Conservation (phyloP, 345 rosid species). For the Bruguiera gymnorhiza region DNA sequence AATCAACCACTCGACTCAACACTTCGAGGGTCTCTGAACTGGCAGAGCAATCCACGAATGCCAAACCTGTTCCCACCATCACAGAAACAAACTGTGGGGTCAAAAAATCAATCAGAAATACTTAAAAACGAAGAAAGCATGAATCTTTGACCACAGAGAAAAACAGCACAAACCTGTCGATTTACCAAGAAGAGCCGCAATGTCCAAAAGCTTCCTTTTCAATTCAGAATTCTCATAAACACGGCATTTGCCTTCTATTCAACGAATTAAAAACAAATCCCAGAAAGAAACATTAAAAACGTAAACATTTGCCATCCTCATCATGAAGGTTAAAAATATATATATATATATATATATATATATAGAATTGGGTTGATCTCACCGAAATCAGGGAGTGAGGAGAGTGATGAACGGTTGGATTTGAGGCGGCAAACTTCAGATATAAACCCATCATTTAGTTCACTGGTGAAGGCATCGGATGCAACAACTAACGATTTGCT, state of each 20-base stretch:
- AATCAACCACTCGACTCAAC: conserved; percentile 49
- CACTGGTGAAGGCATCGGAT: conserved; percentile 41
- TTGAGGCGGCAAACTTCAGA: conserved; percentile 60
- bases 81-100: conserved; percentile 13
- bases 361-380: not conserved
- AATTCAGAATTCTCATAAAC: conserved; percentile 41
- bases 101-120: too few relatives aligned
- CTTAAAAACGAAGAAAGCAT: too few relatives aligned
- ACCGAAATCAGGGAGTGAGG: conserved; percentile 42
- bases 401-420: conserved; percentile 49
- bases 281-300: not conserved
- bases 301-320: not conserved
- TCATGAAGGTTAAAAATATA: not conserved
- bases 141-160: not conserved
- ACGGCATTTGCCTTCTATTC: conserved; percentile 34
- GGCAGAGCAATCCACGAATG: conserved; percentile 83
- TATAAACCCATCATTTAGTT: conserved; percentile 52
- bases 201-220: conserved; percentile 36
- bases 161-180: conserved; percentile 55
- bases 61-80: conserved; percentile 52
- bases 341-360: too few relatives aligned
- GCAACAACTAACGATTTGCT: conserved; percentile 58
- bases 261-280: not conserved
- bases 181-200: conserved; percentile 55
- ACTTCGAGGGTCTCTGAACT: conserved; percentile 54